Base-by-base conservation (phyloP, 2,329 filamentous ascomycete genomes). In the Fusarium humuli region DNA sequence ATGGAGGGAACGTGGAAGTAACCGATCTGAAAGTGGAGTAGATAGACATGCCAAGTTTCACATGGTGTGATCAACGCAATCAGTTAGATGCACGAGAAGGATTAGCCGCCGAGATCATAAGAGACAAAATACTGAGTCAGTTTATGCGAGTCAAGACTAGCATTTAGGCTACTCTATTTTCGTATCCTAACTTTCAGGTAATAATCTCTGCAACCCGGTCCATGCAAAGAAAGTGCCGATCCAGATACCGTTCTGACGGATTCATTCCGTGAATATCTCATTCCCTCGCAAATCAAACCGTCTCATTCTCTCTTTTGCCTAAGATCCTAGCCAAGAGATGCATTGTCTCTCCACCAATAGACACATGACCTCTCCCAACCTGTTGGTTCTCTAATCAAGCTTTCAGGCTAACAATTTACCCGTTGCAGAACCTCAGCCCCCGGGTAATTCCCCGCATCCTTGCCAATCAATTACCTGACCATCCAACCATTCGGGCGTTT, bases 401-500 rank as follows among this genome's bases (percentile, higher is more conserved):
- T 63, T 56, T 48, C 58, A 63, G 61, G 20, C 60, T 55, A 55
- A 13, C 12, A 49, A 41, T 62, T 55, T 62, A 62, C 7, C 57
- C 59, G 40, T 11, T 16, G 12, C 42, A 34, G 0, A 41, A n/a
- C 10, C 34, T 37, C 34, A 37, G 34, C 18, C 34, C 10, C 34
- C 34, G 34, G 34, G 18, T 37, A 52, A 41, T 41, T 22, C n/a
- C 49, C 34, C 23, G 23, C 49, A 20, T 25, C 32, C 32, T 7
- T 37, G 6, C 13, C 13, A 3, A 25, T 41, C 34, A 22, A 29
- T 29, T 29, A 11, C 27, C 27, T 29, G 27, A 29, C 27, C 16
- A 10, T 11, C 14, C 23, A 52, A 16, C 18, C 18, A 52, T n/a
- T 27, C 32, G 20, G 12, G 22, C 3, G 10, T 41, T 52, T 52